These are phyloP conservation scores for Podospora comata DNA, from an alignment of 495 filamentous ascomycete species.

Conservation along the genomic window DNA sequence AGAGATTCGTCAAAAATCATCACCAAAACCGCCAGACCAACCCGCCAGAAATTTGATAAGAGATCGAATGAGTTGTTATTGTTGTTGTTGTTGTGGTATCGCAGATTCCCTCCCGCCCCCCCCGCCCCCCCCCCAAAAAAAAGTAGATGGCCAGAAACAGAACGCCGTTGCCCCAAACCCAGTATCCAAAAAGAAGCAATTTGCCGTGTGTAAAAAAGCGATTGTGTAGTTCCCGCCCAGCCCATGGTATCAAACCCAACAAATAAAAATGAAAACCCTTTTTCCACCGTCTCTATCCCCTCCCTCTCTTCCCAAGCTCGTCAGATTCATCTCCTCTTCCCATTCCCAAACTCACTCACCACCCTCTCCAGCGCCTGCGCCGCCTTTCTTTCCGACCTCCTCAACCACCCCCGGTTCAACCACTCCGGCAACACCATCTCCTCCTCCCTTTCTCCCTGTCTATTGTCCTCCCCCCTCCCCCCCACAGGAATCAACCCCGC, in stretches of 20 bases:
- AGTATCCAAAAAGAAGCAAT: no score
- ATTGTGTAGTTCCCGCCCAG: no score
- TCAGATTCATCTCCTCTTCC: constrained; percentile 32
- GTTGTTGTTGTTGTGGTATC: background rate
- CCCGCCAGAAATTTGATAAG: background rate
- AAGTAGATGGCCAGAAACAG: background rate
- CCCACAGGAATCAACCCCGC: constrained; percentile 45
- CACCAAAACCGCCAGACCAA: background rate
- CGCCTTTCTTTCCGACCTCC: constrained; percentile 53
- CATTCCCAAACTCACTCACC: constrained; percentile 40
- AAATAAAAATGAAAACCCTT: no score
- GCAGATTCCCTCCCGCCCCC: background rate
- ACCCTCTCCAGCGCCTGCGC: constrained; percentile 51
- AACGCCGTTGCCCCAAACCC: background rate
- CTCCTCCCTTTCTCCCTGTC: constrained; percentile 64
- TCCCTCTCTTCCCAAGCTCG: background rate
- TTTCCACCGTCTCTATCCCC: background rate
- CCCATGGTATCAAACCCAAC: no score
- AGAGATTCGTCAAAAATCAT: background rate
- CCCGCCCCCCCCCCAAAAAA: background rate
- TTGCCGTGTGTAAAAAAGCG: no score
- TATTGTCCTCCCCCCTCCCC: constrained; percentile 60
- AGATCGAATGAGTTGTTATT: background rate
- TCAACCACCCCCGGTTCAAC: constrained; percentile 55
- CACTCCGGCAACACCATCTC: constrained; percentile 55